phyloP scores from a whole-genome alignment of 2,329 filamentous ascomycete species.

The Xylogone sp. region DNA sequence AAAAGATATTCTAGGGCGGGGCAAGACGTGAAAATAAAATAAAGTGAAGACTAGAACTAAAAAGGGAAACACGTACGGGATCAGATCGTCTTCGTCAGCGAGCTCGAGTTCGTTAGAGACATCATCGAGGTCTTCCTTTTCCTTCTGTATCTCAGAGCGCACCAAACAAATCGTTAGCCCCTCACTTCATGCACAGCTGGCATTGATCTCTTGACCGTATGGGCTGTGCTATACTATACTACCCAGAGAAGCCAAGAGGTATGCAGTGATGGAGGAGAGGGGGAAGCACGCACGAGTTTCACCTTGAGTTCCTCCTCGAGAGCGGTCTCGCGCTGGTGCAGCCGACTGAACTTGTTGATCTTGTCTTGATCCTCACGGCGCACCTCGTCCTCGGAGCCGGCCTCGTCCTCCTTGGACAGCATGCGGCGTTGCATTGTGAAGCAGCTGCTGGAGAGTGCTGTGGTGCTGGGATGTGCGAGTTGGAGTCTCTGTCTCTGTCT shows the following conservation, averaged over 20 bases:
- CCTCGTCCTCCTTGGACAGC: conserved; percentile 93
- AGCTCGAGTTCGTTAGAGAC: conserved; percentile 88
- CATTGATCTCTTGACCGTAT: too few relatives aligned
- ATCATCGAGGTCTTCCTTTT: conserved; percentile 97
- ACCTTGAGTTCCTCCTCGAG: conserved; percentile 76
- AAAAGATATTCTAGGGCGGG: too few relatives aligned
- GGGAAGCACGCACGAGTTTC: conserved; percentile 63
- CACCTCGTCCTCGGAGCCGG: conserved; percentile 84
- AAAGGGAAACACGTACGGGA: conserved; percentile 63
- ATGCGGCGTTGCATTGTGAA: conserved; percentile 33
- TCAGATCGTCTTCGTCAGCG: conserved; percentile 88
- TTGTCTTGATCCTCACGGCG: conserved; percentile 97
- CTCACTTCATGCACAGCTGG: neutral
- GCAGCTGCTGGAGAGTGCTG: too few relatives aligned
- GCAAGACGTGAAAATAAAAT: too few relatives aligned
- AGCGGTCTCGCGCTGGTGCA: conserved; percentile 80
- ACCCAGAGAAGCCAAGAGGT: too few relatives aligned
- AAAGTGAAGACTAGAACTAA: too few relatives aligned
- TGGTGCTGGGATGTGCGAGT: too few relatives aligned
- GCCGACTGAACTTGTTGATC: conserved; percentile 94
- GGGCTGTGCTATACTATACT: too few relatives aligned
- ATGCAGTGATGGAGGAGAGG: too few relatives aligned
- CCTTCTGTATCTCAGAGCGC: conserved; percentile 69
- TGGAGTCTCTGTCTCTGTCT: too few relatives aligned
- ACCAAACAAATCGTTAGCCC: neutral